Evolutionary conservation across 2,329 filamentous ascomycete genomes (phyloP).

Genomic region (Emydomyces testavorans): DNA sequence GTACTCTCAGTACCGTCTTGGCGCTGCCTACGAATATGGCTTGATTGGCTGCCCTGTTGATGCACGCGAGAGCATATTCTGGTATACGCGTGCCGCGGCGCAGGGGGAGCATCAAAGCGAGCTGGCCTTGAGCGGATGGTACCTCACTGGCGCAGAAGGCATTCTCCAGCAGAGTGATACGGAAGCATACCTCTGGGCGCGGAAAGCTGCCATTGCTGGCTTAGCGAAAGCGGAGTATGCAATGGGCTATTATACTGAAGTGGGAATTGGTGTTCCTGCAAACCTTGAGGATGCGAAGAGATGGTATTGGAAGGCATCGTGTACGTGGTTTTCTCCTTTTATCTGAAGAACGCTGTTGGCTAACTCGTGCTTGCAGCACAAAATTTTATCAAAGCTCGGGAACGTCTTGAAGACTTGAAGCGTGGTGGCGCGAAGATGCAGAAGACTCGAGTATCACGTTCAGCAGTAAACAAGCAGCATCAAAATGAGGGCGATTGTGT

Average conservation of each 20-base stretch:
- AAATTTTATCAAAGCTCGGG: slow-evolving; percentile 85
- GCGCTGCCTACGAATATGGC: slow-evolving; percentile 82
- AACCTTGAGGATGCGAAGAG: slow-evolving; percentile 91
- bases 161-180: slow-evolving; percentile 86
- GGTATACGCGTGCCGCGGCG: slow-evolving; percentile 83
- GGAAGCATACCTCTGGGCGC: slow-evolving; percentile 92
- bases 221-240: slow-evolving; percentile 92
- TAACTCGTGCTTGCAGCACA: slow-evolving; percentile 50
- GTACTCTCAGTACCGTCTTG: slow-evolving; percentile 82
- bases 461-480: slow-evolving; percentile 54
- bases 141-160: slow-evolving; percentile 78
- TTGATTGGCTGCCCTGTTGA: slow-evolving; percentile 72
- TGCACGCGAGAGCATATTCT: slow-evolving; percentile 72
- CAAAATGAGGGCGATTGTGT: slow-evolving; percentile 81
- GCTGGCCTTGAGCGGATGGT: slow-evolving; percentile 78
- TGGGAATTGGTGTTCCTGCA: slow-evolving; percentile 75
- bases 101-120: slow-evolving; percentile 94
- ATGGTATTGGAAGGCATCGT: slow-evolving; percentile 95
- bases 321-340: slow-evolving; percentile 47
- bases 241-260: slow-evolving; percentile 95
- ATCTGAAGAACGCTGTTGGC: not conserved
- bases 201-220: slow-evolving; percentile 80
- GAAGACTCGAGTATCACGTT: slow-evolving; percentile 68
- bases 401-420: slow-evolving; percentile 85
- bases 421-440: slow-evolving; percentile 60